These are phyloP conservation scores for Leccinum arenicola DNA, from an alignment of 768 basidiomycete species.

Conservation along the genomic window DNA sequence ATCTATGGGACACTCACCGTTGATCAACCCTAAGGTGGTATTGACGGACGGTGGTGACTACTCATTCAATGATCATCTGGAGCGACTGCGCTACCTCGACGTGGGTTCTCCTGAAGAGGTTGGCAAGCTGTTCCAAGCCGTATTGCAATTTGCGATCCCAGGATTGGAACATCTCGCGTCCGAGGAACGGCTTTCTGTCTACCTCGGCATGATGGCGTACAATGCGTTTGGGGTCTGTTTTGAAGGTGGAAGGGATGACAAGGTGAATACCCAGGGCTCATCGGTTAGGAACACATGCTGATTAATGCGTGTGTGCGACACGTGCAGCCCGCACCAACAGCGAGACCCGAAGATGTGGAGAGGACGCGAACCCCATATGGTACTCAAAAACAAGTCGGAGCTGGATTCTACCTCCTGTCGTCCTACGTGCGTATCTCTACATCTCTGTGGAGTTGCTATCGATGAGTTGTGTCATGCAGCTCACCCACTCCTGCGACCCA, in stretches of 20 bases:
- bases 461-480: slow-evolving; percentile 29
- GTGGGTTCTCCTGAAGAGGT: slow-evolving; percentile 49
- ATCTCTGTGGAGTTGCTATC: not conserved
- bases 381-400: slow-evolving; percentile 72
- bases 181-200: slow-evolving; percentile 56
- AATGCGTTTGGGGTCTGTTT: slow-evolving; percentile 75
- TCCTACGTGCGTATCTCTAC: slow-evolving; percentile 51
- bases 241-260: slow-evolving; percentile 64
- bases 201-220: slow-evolving; percentile 71
- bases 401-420: slow-evolving; percentile 73
- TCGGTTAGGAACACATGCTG: not conserved
- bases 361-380: slow-evolving; percentile 75
- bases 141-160: slow-evolving; percentile 61
- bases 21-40: slow-evolving; percentile 15
- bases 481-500: slow-evolving; percentile 74
- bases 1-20: slow-evolving; percentile 17
- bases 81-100: slow-evolving; percentile 68
- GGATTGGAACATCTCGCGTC: slow-evolving; percentile 72
- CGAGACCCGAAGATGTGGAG: slow-evolving; percentile 69
- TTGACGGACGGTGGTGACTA: slow-evolving; percentile 52
- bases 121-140: slow-evolving; percentile 44
- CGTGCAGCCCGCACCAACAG: slow-evolving; percentile 47
- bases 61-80: slow-evolving; percentile 70
- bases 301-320: not conserved
- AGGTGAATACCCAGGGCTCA: slow-evolving; percentile 40